Evolutionary conservation across 371 early-diverging fungal species (phyloP).

Genomic region (Apophysomyces ossiformis): DNA sequence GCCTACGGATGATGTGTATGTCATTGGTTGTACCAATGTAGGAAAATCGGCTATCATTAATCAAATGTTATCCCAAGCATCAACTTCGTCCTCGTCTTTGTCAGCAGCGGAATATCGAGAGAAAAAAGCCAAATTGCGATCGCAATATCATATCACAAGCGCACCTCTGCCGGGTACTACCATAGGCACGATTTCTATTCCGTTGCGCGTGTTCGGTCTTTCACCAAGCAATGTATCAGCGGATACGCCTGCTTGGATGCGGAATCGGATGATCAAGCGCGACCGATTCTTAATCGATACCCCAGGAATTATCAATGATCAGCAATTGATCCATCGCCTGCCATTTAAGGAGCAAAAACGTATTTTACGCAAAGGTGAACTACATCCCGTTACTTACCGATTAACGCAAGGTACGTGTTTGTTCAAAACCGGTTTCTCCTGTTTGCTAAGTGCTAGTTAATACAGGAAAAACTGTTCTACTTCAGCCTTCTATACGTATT

Average conservation of each 20-base stretch:
- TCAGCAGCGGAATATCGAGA: constrained; percentile 14
- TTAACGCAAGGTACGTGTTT: constrained; percentile 42
- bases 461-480: constrained; percentile 55
- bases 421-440: not conserved
- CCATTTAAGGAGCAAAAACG: constrained; percentile 56
- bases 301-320: constrained; percentile 68
- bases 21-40: constrained; percentile 75
- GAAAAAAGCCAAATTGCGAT: constrained; percentile 42
- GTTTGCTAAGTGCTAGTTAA: not conserved
- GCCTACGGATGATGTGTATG: constrained; percentile 67
- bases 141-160: constrained; percentile 58
- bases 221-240: not conserved
- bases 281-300: constrained; percentile 67
- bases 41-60: constrained; percentile 78
- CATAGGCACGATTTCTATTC: constrained; percentile 66
- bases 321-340: constrained; percentile 55
- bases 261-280: constrained; percentile 38
- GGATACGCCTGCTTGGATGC: constrained; percentile 14
- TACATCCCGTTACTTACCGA: constrained; percentile 60
- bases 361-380: constrained; percentile 40
- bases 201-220: constrained; percentile 55
- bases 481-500: constrained; percentile 69
- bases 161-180: constrained; percentile 75
- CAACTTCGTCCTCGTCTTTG: constrained; percentile 20
- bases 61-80: constrained; percentile 49